Conservation (phyloP, 352 stramenopile genomes). For the Pythium periplocum region DNA sequence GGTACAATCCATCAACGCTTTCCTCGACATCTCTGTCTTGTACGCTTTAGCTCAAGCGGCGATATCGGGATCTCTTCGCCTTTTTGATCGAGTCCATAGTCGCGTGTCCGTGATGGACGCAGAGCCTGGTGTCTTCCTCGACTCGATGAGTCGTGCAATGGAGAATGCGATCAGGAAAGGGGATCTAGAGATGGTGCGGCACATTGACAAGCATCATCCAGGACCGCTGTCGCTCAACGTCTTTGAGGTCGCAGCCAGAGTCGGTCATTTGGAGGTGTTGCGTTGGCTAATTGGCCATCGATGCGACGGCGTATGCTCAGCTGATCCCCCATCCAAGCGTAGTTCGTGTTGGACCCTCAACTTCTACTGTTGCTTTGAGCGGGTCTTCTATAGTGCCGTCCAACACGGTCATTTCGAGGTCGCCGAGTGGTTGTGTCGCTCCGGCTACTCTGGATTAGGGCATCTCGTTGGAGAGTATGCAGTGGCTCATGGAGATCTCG, state of each 20-base stretch:
- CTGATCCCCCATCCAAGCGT: conserved; percentile 5
- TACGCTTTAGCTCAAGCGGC: conserved; percentile 1
- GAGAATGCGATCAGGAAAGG: conserved; percentile 9
- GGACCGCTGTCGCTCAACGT: conserved; percentile 4
- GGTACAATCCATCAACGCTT: not conserved
- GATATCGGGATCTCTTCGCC: not conserved
- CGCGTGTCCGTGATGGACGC: not conserved
- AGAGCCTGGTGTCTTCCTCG: conserved; percentile 6
- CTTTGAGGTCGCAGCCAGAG: conserved; percentile 6
- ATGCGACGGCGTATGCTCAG: conserved; percentile 11
- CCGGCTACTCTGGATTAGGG: conserved; percentile 2
- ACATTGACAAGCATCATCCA: conserved; percentile 9
- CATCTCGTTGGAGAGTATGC: conserved; percentile 5
- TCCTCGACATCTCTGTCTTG: not conserved
- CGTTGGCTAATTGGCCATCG: conserved; percentile 15
- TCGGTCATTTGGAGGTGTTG: conserved; percentile 12
- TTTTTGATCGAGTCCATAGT: conserved; percentile 2
- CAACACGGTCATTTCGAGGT: conserved; percentile 6
- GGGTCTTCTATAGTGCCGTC: not conserved
- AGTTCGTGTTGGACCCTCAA: not conserved
- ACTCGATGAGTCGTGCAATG: conserved; percentile 14
- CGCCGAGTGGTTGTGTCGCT: conserved; percentile 11
- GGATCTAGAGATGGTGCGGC: conserved; percentile 4
- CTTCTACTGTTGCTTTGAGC: conserved; percentile 10
- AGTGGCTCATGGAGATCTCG: not conserved